Conservation (phyloP, 202 grass and related monocot species). For the Setaria viridis region DNA sequence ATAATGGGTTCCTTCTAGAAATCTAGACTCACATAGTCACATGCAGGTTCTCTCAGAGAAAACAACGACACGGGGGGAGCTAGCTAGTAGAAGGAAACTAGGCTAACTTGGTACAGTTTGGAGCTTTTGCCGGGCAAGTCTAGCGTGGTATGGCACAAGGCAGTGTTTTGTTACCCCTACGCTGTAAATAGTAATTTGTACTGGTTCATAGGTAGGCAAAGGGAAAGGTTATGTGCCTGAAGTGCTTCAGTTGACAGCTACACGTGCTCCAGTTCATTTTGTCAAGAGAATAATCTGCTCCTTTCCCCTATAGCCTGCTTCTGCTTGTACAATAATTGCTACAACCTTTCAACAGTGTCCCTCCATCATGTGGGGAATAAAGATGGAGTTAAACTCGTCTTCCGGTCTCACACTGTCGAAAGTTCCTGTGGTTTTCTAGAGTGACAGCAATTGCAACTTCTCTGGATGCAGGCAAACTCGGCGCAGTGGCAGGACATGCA, state of each 20-base stretch:
- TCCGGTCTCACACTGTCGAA: not conserved
- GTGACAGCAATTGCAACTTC: not conserved
- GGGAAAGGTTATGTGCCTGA: too few species aligned
- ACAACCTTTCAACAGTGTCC: not conserved
- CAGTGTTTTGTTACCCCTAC: not conserved
- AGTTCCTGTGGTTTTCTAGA: not conserved
- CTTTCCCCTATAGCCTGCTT: too few species aligned
- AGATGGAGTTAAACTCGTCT: not conserved
- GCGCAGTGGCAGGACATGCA: slow-evolving; percentile 84
- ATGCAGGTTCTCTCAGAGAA: not conserved
- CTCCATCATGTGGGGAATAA: not conserved
- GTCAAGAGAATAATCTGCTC: too few species aligned
- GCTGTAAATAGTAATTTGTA: too few species aligned
- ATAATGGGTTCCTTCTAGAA: not conserved
- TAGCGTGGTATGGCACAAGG: not conserved
- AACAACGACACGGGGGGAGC: not conserved
- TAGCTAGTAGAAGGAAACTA: not conserved
- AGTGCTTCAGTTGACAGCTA: too few species aligned
- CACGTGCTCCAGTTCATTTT: too few species aligned
- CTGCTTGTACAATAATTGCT: not conserved
- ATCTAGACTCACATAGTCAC: slow-evolving; percentile 38
- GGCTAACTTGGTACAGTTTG: not conserved
- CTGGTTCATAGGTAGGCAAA: too few species aligned
- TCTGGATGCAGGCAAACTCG: slow-evolving; percentile 64
- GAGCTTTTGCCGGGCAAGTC: too few species aligned